Conservation (phyloP, 768 basidiomycete species). For the Lentinula edodes region DNA sequence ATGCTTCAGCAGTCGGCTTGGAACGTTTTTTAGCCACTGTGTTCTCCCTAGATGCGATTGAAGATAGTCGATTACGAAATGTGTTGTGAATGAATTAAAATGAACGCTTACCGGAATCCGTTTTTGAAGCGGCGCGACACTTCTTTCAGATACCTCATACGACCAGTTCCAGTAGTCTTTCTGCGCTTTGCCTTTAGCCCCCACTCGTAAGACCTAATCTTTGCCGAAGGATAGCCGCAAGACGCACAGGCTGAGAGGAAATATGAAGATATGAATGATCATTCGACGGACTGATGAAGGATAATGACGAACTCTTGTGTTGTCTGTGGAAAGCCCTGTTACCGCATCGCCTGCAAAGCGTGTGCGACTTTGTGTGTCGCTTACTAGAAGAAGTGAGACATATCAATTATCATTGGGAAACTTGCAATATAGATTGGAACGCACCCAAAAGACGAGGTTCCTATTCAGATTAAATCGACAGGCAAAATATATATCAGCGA, state of each 20-base stretch:
- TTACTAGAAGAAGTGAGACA: slow-evolving; percentile 51
- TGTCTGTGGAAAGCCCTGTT: slow-evolving; percentile 96
- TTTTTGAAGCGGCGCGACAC: slow-evolving; percentile 98
- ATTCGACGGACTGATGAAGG: not conserved
- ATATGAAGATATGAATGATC: not conserved
- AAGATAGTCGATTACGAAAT: no score
- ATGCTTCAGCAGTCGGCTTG: slow-evolving; percentile 46
- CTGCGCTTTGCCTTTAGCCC: slow-evolving; percentile 98
- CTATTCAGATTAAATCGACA: slow-evolving; percentile 31
- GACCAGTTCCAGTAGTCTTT: slow-evolving; percentile 98
- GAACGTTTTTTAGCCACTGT: slow-evolving; percentile 83
- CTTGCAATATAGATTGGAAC: slow-evolving; percentile 23
- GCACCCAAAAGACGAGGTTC: slow-evolving; percentile 95
- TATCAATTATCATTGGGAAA: not conserved
- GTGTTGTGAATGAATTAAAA: not conserved
- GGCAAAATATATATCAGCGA: slow-evolving; percentile 4
- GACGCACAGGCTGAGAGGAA: slow-evolving; percentile 72
- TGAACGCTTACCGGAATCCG: slow-evolving; percentile 72
- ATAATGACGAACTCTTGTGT: slow-evolving; percentile 75
- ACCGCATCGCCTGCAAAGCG: slow-evolving; percentile 96
- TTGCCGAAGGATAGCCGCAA: slow-evolving; percentile 96
- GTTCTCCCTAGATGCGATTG: slow-evolving; percentile 60
- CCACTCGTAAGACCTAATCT: slow-evolving; percentile 96
- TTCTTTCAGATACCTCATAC: slow-evolving; percentile 89
- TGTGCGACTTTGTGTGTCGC: slow-evolving; percentile 95